Evolutionary conservation across 805 yeast species (phyloP).

Genomic region (Candida ortonii): DNA sequence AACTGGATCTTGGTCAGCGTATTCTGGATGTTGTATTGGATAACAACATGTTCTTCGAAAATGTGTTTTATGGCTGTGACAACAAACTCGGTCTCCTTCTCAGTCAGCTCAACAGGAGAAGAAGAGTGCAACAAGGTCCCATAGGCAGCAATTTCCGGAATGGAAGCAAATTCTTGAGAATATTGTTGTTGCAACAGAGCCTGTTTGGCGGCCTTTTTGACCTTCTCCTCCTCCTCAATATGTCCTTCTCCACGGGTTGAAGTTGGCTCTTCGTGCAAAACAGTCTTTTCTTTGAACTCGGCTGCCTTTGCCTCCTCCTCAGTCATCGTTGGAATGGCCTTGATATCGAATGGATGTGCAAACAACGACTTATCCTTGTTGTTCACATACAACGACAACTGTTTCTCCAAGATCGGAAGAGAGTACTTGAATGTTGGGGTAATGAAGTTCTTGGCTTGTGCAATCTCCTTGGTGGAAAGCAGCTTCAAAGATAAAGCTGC

Average conservation of each 20-base stretch:
- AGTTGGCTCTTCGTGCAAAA: conserved; percentile 26
- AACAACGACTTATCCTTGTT: conserved; percentile 44
- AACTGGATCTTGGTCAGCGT: conserved; percentile 76
- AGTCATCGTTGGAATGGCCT: conserved; percentile 60
- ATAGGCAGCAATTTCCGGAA: conserved; percentile 70
- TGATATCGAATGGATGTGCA: conserved; percentile 64
- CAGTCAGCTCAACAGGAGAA: conserved; percentile 66
- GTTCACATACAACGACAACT: conserved; percentile 68
- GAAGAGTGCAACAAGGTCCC: conserved; percentile 79
- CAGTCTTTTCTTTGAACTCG: conserved; percentile 54
- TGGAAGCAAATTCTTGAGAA: conserved; percentile 62
- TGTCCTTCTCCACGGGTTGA: conserved; percentile 17
- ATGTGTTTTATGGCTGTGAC: conserved; percentile 82
- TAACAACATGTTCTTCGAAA: conserved; percentile 66
- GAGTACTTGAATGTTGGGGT: conserved; percentile 70
- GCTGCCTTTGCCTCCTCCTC: conserved; percentile 68
- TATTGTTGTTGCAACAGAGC: conserved; percentile 57
- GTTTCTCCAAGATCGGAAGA: conserved; percentile 72
- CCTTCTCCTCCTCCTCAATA: conserved; percentile 29
- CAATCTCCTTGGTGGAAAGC: conserved; percentile 40
- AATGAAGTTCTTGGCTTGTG: conserved; percentile 49
- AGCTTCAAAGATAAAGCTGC: conserved; percentile 83
- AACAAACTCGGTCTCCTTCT: conserved; percentile 88
- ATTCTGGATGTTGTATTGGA: conserved; percentile 82
- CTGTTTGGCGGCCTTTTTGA: conserved; percentile 28